These are phyloP conservation scores for Euphorbia tirucalli DNA, from an alignment of 345 rosid genomes.

Conservation along the genomic window DNA sequence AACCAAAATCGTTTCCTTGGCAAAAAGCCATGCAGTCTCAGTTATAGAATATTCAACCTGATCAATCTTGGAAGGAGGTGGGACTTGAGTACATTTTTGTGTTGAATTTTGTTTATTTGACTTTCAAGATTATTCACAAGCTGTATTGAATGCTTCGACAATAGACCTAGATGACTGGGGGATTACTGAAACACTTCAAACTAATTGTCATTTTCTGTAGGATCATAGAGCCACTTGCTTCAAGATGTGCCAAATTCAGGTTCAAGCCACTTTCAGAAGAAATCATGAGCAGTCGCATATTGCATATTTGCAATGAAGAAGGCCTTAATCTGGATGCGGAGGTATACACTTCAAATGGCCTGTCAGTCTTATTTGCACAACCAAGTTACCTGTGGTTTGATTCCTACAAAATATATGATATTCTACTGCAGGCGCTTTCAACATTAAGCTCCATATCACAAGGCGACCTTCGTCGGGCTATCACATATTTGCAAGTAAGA, in stretches of 20 bases:
- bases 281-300: constrained; percentile 73
- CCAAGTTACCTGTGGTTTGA: constrained; percentile 10
- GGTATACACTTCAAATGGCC: constrained; percentile 39
- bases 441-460: constrained; percentile 82
- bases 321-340: constrained; percentile 67
- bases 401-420: constrained; percentile 12
- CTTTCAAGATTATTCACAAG: not conserved
- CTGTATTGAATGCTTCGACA: not conserved
- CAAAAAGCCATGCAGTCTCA: not conserved
- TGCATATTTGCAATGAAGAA: constrained; percentile 86
- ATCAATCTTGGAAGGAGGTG: not conserved
- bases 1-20: not conserved
- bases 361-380: constrained; percentile 18
- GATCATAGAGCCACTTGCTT: constrained; percentile 98
- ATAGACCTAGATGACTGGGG: not conserved
- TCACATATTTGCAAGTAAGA: constrained; percentile 86
- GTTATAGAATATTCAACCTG: not conserved
- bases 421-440: constrained; percentile 63
- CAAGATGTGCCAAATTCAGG: constrained; percentile 99
- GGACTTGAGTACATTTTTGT: not conserved
- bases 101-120: not conserved
- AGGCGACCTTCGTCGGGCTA: constrained; percentile 98
- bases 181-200: not conserved
- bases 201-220: constrained; percentile 24
- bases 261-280: constrained; percentile 97